Evolutionary conservation across 1,284 basidiomycete genomes (phyloP).

Genomic region (Ustilago xerochloae): DNA sequence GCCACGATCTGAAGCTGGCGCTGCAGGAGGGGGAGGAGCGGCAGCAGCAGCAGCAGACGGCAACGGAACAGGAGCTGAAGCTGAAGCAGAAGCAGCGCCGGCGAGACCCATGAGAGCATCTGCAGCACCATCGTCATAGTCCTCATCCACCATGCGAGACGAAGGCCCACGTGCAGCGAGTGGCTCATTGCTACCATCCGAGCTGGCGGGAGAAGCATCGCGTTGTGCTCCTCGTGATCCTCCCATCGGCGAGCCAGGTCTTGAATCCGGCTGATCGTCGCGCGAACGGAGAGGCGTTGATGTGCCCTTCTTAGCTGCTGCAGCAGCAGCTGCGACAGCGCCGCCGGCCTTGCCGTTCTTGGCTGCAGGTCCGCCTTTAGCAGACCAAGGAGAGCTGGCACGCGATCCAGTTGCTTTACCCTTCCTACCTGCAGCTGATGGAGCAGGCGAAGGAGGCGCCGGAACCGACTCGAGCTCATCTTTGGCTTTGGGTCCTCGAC

Average conservation of each 20-base stretch:
- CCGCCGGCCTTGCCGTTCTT: conserved; percentile 2
- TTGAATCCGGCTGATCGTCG: conserved; percentile 23
- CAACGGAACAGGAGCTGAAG: conserved; percentile 5
- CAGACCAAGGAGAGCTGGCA: conserved; percentile 49
- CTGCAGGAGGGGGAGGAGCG: conserved; percentile 4
- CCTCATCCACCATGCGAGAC: conserved; percentile 60
- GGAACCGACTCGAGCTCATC: conserved; percentile 38
- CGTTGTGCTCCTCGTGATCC: conserved; percentile 25
- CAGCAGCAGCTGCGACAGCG: conserved; percentile 8
- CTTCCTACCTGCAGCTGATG: conserved; percentile 45
- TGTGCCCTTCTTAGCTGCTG: conserved; percentile 20
- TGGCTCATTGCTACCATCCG: conserved; percentile 55
- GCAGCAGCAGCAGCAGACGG: conserved; percentile 39
- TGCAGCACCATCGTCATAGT: conserved; percentile 66
- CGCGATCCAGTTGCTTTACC: conserved; percentile 38
- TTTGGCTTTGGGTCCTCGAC: conserved; percentile 40
- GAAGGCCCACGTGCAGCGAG: conserved; percentile 41
- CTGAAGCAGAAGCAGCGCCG: conserved; percentile 57
- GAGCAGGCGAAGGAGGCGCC: conserved; percentile 40
- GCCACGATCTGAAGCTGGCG: conserved; percentile 17
- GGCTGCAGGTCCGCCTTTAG: conserved; percentile 7
- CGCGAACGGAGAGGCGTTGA: conserved; percentile 26
- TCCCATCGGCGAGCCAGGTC: conserved; percentile 25
- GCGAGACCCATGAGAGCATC: conserved; percentile 67
- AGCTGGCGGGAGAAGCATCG: conserved; percentile 45